These are phyloP conservation scores for Fusarium sp. DNA, from an alignment of 2,329 filamentous ascomycete species.

Conservation along the genomic window DNA sequence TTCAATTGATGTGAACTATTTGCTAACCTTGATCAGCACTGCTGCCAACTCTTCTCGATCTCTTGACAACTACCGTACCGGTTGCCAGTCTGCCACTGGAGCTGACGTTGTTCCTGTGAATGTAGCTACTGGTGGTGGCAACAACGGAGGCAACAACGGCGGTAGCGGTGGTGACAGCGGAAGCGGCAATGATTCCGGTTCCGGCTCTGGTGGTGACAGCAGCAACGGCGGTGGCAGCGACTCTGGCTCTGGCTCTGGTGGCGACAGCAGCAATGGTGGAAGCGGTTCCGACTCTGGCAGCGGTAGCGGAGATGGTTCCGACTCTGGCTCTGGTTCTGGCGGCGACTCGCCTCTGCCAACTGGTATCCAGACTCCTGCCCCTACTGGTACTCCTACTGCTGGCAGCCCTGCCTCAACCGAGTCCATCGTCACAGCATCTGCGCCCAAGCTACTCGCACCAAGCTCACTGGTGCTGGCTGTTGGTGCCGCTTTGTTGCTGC, in stretches of 20 bases:
- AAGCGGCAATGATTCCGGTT: not conserved
- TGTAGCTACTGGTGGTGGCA: conserved; percentile 32
- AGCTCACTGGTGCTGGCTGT: conserved; percentile 58
- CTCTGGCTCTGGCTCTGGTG: conserved; percentile 16
- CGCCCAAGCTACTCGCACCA: conserved; percentile 54
- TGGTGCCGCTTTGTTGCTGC: conserved; percentile 58
- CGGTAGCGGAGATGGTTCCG: conserved; percentile 6
- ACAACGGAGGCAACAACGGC: conserved; percentile 35
- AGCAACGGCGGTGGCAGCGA: conserved; percentile 20
- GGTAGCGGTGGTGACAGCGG: conserved; percentile 27
- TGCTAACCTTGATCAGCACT: conserved; percentile 51
- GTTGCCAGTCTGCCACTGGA: conserved; percentile 50
- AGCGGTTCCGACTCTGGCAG: conserved; percentile 3
- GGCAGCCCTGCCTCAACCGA: conserved; percentile 34
- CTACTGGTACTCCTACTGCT: conserved; percentile 37
- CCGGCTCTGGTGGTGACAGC: conserved; percentile 3
- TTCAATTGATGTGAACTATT: not conserved
- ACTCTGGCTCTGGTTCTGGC: not conserved
- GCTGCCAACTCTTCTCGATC: conserved; percentile 65
- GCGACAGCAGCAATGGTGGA: conserved; percentile 16
- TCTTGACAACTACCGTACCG: conserved; percentile 61
- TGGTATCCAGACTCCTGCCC: conserved; percentile 28
- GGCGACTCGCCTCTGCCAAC: conserved; percentile 18
- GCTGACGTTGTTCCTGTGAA: conserved; percentile 46
- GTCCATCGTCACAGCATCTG: conserved; percentile 33